Base-by-base conservation (phyloP, 176 grass and related monocot species). In the Aegilops longissima region DNA sequence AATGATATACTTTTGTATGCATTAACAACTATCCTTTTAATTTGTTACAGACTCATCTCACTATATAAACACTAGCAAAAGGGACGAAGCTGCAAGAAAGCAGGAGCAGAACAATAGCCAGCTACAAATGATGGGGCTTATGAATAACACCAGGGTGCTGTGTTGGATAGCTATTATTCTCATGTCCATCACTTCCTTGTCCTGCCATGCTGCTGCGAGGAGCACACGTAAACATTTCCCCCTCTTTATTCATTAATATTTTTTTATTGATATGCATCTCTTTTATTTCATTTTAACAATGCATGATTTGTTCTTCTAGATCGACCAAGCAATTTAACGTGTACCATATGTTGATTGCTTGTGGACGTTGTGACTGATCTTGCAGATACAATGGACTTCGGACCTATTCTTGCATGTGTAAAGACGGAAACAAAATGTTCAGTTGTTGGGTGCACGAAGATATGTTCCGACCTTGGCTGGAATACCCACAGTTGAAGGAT, bases 141-240 rank as follows among this genome's bases (percentile, higher is more conserved):
- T 73, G 38, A 73, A 44, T n/a, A 14, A 73, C 70, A 73, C 38
- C 6, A 24, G 5, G 18, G 10, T 38, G 5, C 23, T 73, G 70
- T 73, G 70, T 11, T 73, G 39, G 70, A 24, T 73, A 14, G 70
- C 70, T 73, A 39, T 73, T 73, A 73, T 44, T 44, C 38, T 73
- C 21, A 73, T 73, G 38, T 73, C 70, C 70, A 44, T 9, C 11
- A 13, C 21, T 73, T 73, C 12, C 38, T 13, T 73, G 70, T 14
- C 21, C 38, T 14, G 70, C 12, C 70, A 24, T 44, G 38, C 38
- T 24, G 70, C 36, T 24, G 21, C 5, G 2, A 44, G 21, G 35
- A 73, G 11, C 21, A 24, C 21, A 25, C 21, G 38, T 44, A 73
- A n/a, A 44, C 1, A 44, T 24, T 7, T 24, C 1, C 27, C 18